Evolutionary conservation across 768 basidiomycete genomes (phyloP).

Genomic region (Neoboletus brunneissimus): DNA sequence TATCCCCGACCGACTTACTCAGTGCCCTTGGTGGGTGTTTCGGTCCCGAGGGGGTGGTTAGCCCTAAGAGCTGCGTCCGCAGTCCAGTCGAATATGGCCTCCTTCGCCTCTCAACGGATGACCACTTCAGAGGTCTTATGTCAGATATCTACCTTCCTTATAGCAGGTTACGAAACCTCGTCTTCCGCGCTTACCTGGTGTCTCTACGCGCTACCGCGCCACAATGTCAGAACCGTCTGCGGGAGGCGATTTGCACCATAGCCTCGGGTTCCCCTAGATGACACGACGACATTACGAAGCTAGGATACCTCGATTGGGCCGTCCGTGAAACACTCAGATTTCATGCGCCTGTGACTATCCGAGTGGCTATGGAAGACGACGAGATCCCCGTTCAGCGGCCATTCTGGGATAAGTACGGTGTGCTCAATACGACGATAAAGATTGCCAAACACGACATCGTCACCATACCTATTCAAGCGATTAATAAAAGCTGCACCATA

Average conservation of each 20-base stretch:
- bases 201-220: constrained; percentile 54
- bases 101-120: constrained; percentile 46
- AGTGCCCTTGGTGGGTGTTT: constrained; percentile 48
- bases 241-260: constrained; percentile 41
- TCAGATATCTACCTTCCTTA: constrained; percentile 64
- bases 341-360: constrained; percentile 59
- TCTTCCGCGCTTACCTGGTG: constrained; percentile 60
- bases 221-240: constrained; percentile 44
- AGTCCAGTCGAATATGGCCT: constrained; percentile 60
- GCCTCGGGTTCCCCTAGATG: constrained; percentile 13
- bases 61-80: constrained; percentile 1
- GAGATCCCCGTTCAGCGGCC: constrained; percentile 48
- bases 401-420: constrained; percentile 34
- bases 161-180: constrained; percentile 65
- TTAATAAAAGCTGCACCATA: constrained; percentile 51
- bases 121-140: constrained; percentile 54
- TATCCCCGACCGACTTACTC: constrained; percentile 41
- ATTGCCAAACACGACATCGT: constrained; percentile 52
- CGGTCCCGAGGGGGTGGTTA: not conserved
- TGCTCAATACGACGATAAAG: constrained; percentile 32
- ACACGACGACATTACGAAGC: constrained; percentile 34
- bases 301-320: constrained; percentile 60
- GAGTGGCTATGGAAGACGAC: constrained; percentile 47
- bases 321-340: constrained; percentile 57
- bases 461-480: constrained; percentile 55